A percentile compares a stretch with the other conserved stretches of the same genome.
These are phyloP conservation scores for Ophiostoma ulmi DNA, from an alignment of 2,329 filamentous ascomycete species.

Conservation along the genomic window DNA sequence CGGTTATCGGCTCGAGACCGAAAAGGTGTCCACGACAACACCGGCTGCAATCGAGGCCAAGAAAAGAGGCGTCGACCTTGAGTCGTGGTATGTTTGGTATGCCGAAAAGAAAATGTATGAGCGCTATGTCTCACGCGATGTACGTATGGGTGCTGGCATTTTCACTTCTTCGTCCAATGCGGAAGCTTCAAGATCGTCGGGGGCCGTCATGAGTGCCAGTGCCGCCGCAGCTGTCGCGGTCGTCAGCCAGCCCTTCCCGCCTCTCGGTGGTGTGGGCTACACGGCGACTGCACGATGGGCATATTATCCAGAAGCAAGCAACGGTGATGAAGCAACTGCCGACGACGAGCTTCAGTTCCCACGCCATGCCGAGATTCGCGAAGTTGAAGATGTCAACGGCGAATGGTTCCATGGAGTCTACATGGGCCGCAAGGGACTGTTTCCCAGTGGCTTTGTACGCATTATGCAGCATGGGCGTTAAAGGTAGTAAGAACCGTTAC, in stretches of 20 bases:
- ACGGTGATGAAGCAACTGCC: conserved; percentile 54
- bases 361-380: conserved; percentile 71
- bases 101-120: conserved; percentile 39
- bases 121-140: conserved; percentile 49
- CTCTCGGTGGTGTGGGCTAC: conserved; percentile 67
- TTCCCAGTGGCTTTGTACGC: conserved; percentile 70
- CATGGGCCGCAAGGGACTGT: conserved; percentile 72
- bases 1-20: conserved; percentile 62
- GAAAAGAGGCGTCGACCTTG: conserved; percentile 5
- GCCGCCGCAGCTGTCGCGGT: conserved; percentile 30
- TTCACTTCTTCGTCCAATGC: neutral
- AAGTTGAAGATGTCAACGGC: conserved; percentile 81
- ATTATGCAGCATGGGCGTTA: neutral
- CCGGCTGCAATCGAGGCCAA: conserved; percentile 16
- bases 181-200: neutral
- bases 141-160: conserved; percentile 37
- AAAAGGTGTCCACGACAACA: conserved; percentile 39
- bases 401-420: conserved; percentile 89
- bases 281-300: conserved; percentile 64
- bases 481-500: neutral
- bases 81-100: conserved; percentile 30
- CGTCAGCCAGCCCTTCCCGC: conserved; percentile 52
- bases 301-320: conserved; percentile 61
- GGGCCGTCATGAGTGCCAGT: conserved; percentile 2
- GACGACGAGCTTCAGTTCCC: conserved; percentile 81